These are phyloP conservation scores for Quillaja saponaria DNA, from an alignment of 306 rosid genomes.

Conservation along the genomic window DNA sequence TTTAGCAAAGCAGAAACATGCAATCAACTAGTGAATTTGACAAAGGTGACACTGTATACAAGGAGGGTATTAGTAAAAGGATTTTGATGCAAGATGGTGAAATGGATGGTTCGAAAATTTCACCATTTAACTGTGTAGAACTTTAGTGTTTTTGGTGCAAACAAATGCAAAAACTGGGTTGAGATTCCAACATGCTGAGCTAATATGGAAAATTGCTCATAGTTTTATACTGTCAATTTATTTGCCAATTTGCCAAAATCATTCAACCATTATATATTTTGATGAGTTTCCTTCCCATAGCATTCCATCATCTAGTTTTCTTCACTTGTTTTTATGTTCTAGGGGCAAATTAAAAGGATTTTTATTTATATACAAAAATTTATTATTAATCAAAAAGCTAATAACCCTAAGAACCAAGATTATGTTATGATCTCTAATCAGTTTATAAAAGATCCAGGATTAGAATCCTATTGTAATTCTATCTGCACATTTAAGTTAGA, in stretches of 20 bases:
- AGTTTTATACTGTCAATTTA: background rate
- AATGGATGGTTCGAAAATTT: background rate
- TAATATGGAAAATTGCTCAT: conserved; percentile 6
- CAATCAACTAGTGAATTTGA: background rate
- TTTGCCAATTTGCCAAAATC: background rate
- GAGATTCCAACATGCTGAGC: background rate
- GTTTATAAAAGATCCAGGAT: background rate
- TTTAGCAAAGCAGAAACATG: background rate
- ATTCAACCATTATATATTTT: too few relatives aligned
- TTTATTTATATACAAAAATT: background rate
- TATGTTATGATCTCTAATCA: background rate
- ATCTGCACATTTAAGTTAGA: background rate
- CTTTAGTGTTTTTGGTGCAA: background rate
- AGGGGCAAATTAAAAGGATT: too few relatives aligned
- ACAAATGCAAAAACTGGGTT: background rate
- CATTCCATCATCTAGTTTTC: too few relatives aligned
- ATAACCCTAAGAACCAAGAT: conserved; percentile 19
- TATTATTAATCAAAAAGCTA: background rate
- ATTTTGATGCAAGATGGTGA: background rate
- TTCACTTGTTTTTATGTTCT: too few relatives aligned
- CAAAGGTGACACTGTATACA: background rate
- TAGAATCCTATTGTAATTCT: conserved; percentile 3
- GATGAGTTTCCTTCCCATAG: too few relatives aligned
- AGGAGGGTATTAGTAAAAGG: background rate
- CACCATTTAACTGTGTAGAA: background rate